Evolutionary conservation across 306 rosid genomes (phyloP).

Genomic region (Trifolium repens): DNA sequence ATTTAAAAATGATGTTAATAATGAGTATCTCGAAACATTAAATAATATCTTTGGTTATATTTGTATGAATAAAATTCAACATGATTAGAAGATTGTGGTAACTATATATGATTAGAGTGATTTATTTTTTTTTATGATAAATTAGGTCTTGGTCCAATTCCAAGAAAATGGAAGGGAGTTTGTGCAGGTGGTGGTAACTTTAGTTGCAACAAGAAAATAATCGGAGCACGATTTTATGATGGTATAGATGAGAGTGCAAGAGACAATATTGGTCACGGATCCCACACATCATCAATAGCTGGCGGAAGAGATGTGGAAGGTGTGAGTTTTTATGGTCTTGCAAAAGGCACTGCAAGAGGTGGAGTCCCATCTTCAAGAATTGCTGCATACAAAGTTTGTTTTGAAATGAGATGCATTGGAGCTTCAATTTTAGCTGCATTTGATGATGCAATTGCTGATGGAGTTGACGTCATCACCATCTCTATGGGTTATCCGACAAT

Average conservation of each 20-base stretch:
- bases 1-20: no score
- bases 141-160: slow-evolving; percentile 23
- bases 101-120: neutral
- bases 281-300: slow-evolving; percentile 1
- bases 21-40: neutral
- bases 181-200: slow-evolving; percentile 34
- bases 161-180: slow-evolving; percentile 40
- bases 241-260: neutral
- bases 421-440: neutral
- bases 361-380: slow-evolving; percentile 5
- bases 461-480: neutral
- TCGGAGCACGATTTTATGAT: slow-evolving; percentile 22
- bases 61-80: neutral
- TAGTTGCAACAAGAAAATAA: slow-evolving; percentile 45
- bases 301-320: neutral
- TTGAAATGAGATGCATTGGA: no score
- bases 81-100: neutral
- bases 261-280: slow-evolving; percentile 35
- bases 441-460: slow-evolving; percentile 4
- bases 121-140: neutral
- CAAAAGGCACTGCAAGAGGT: neutral
- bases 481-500: neutral
- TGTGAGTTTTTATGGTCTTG: neutral
- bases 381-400: neutral
- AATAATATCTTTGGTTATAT: no score